A percentile compares a stretch with the other conserved stretches of the same genome.
phyloP scores from a whole-genome alignment of 2,329 filamentous ascomycete genomes.

The Beauveria asiatica region DNA sequence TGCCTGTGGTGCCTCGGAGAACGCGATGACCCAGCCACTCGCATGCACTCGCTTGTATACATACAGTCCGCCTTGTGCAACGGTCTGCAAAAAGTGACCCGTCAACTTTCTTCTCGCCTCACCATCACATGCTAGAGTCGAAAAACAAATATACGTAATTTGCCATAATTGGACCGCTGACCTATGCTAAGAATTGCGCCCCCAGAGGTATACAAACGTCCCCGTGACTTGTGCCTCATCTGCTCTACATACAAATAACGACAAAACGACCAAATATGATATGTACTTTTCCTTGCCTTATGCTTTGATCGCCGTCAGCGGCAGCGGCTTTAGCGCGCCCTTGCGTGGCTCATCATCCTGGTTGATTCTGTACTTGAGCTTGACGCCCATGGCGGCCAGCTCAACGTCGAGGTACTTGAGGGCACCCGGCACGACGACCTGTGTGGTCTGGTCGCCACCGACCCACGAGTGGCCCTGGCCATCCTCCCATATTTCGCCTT shows the following conservation, averaged over 20 bases:
- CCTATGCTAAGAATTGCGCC: constrained; percentile 5
- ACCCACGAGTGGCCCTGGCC: constrained; percentile 75
- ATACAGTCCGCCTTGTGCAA: neutral
- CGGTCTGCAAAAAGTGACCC: neutral
- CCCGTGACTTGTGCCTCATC: neutral
- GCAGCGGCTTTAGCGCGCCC: constrained; percentile 37
- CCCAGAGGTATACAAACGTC: constrained; percentile 8
- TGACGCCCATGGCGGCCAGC: constrained; percentile 90
- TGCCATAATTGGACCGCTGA: constrained; percentile 6
- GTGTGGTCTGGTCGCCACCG: constrained; percentile 82
- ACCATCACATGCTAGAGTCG: neutral
- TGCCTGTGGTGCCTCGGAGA: neutral
- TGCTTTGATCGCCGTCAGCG: constrained; percentile 12
- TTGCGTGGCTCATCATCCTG: constrained; percentile 57
- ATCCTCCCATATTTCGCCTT: constrained; percentile 86
- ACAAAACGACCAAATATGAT: neutral
- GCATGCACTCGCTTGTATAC: constrained; percentile 1
- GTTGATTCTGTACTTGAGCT: constrained; percentile 70
- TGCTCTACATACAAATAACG: neutral
- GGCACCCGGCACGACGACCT: constrained; percentile 88
- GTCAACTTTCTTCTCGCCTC: neutral
- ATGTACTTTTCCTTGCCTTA: constrained; percentile 6
- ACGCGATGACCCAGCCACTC: neutral
- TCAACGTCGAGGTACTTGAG: constrained; percentile 92
- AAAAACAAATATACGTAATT: neutral